phyloP scores from a whole-genome alignment of 257 asterid genomes.

The Thymus quinquecostatus region DNA sequence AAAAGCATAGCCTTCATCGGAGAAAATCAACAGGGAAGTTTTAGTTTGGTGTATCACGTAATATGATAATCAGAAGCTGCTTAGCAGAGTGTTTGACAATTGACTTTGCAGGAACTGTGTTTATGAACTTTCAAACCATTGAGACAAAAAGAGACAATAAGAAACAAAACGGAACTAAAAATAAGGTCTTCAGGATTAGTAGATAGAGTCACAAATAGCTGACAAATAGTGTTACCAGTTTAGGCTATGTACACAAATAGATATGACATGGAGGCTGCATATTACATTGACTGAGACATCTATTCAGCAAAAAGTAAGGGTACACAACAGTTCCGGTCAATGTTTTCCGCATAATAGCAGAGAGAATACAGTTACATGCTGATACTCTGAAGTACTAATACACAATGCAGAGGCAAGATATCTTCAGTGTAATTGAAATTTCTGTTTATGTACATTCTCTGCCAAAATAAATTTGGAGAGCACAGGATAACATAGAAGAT shows the following conservation, averaged over 20 bases:
- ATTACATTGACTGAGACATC: not conserved
- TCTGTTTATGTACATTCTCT: not conserved
- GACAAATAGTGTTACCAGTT: slow-evolving; percentile 20
- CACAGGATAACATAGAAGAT: slow-evolving; percentile 2
- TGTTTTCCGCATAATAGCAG: not conserved
- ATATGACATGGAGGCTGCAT: slow-evolving; percentile 10
- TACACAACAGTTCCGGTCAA: slow-evolving; percentile 3
- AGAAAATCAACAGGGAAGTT: not conserved
- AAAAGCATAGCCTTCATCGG: slow-evolving; percentile 24
- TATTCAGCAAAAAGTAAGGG: not conserved
- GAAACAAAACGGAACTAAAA: slow-evolving; percentile 12
- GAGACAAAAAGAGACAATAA: not conserved
- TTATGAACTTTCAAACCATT: not conserved
- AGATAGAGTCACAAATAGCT: slow-evolving; percentile 9
- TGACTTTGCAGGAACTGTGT: not conserved
- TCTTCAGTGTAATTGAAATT: not conserved
- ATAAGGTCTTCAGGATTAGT: slow-evolving; percentile 5
- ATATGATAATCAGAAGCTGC: slow-evolving; percentile 13
- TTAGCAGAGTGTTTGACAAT: not conserved
- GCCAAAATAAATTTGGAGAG: not conserved
- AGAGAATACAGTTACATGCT: slow-evolving; percentile 16
- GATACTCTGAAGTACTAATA: slow-evolving; percentile 5
- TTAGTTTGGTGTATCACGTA: slow-evolving; percentile 6
- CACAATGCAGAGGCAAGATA: not conserved
- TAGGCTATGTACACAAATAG: slow-evolving; percentile 20